phyloP scores from a whole-genome alignment of 345 rosid species.

The Camelina sativa region DNA sequence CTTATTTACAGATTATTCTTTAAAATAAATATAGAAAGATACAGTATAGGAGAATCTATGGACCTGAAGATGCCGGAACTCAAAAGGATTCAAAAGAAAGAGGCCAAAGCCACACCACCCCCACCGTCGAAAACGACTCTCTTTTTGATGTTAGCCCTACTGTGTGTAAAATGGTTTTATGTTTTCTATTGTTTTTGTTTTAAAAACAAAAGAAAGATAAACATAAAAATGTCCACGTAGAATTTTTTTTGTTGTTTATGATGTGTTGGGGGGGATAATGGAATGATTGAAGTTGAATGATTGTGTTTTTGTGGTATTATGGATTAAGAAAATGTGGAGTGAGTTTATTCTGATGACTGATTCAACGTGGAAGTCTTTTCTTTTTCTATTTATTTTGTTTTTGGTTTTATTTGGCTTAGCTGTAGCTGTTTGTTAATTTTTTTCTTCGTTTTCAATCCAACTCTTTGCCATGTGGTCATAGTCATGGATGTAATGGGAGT shows the following conservation, averaged over 20 bases:
- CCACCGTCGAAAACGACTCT: conserved; percentile 35
- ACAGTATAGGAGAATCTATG: conserved; percentile 20
- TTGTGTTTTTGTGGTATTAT: conserved; percentile 25
- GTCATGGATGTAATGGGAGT: conserved; percentile 40
- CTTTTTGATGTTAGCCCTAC: neutral
- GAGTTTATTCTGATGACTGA: conserved; percentile 22
- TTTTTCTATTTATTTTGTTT: neutral
- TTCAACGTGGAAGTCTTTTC: conserved; percentile 28
- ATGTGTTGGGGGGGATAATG: conserved; percentile 1
- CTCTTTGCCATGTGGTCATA: conserved; percentile 31
- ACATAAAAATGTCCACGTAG: conserved; percentile 23
- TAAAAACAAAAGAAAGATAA: neutral
- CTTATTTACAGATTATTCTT: neutral
- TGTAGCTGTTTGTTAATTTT: conserved; percentile 5
- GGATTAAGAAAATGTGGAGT: conserved; percentile 13
- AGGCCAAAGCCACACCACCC: conserved; percentile 18
- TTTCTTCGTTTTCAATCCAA: conserved; percentile 40
- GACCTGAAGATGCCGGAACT: conserved; percentile 29
- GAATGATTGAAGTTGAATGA: conserved; percentile 40
- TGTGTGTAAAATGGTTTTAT: conserved; percentile 2
- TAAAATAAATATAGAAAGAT: neutral
- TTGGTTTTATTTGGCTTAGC: conserved; percentile 6
- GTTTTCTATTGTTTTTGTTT: neutral
- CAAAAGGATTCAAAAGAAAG: conserved; percentile 25
- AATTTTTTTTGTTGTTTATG: neutral